Evolutionary conservation across 2,329 filamentous ascomycete genomes (phyloP), one percentile per base, ranked within the genome.

Genomic region (Thielaviopsis euricoi): DNA sequence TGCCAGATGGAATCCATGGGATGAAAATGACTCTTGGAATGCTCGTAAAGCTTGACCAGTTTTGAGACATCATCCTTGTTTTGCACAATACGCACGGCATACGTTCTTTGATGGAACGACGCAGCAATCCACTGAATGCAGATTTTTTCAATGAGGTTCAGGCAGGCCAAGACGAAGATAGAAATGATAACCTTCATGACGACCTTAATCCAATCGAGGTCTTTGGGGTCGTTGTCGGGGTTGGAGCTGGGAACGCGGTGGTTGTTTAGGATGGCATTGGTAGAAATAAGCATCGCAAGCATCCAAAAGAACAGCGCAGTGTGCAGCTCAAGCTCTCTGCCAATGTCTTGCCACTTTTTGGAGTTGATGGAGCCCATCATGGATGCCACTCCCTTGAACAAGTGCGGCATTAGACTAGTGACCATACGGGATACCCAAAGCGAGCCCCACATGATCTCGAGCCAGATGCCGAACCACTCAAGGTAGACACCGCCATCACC

Each of bases 111-210:
- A 68, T 97, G 91, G 70, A 97, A 97, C 61, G 86, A 89, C 59
- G 90, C 90, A 33, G 91, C 90, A 64, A 97, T 95, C 71, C 95
- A 84, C 67, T 96, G 90, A 58, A 96, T 95, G 63, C 95, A 79
- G 61, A 96, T 86, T 74, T 96, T 97, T 70, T 96, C 90, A 56
- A 85, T 76, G 61, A 93, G 85, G 70, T 97, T 96, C 61, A 96
- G 74, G 2, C 82, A 75, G 0, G 83, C 79, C 61, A 87, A 80
- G 15, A 94, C 85, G 64, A 97, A 90, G n/a, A 94, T 67, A 2
- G 87, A 79, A 19, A 95, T 82, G 61, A 96, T 83, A 64, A 97
- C 79, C 68, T 94, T 95, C 75, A 94, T 87, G 63, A 89, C 79
- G 15, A 84, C 80, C 29, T 71, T 73, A 68, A 95, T 86, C 91